A percentile compares a stretch with the other conserved stretches of the same genome.
phyloP scores from a whole-genome alignment of 139 green algal species.

The Chlorella sorokiniana region DNA sequence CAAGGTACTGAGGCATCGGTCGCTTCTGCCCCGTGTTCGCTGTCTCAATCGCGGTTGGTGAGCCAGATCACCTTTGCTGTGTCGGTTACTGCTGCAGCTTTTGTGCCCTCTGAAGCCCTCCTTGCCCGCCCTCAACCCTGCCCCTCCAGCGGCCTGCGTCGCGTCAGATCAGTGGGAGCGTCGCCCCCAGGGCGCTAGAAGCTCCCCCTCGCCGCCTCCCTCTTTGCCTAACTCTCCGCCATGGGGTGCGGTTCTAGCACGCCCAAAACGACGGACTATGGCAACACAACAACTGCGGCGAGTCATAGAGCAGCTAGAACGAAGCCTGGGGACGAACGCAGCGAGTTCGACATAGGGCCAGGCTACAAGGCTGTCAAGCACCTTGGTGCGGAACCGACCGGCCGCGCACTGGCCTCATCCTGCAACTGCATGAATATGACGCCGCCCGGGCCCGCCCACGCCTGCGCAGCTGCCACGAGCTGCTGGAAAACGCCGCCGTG shows the following conservation, averaged over 20 bases:
- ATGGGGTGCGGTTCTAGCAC: constrained; percentile 31
- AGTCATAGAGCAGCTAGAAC: constrained; percentile 22
- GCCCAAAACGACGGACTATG: constrained; percentile 23
- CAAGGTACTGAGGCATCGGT: too few relatives aligned
- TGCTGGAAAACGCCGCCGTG: neutral
- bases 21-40: too few relatives aligned
- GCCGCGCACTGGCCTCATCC: neutral
- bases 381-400: constrained; percentile 14
- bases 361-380: constrained; percentile 43
- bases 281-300: constrained; percentile 18
- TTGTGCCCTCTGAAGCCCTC: too few relatives aligned
- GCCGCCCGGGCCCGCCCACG: neutral
- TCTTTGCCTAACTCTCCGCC: neutral
- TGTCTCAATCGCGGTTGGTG: too few relatives aligned
- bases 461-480: neutral
- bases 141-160: too few relatives aligned
- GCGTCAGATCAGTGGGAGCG: too few relatives aligned
- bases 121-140: too few relatives aligned
- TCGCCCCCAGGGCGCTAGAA: neutral
- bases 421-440: neutral
- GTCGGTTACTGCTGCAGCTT: too few relatives aligned
- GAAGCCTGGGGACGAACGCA: neutral
- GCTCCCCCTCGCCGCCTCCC: neutral
- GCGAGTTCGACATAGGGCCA: constrained; percentile 31
- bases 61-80: too few relatives aligned